These are phyloP conservation scores for Trichoderma pleuroti DNA, from an alignment of 2,329 filamentous ascomycete genomes.

Conservation along the genomic window DNA sequence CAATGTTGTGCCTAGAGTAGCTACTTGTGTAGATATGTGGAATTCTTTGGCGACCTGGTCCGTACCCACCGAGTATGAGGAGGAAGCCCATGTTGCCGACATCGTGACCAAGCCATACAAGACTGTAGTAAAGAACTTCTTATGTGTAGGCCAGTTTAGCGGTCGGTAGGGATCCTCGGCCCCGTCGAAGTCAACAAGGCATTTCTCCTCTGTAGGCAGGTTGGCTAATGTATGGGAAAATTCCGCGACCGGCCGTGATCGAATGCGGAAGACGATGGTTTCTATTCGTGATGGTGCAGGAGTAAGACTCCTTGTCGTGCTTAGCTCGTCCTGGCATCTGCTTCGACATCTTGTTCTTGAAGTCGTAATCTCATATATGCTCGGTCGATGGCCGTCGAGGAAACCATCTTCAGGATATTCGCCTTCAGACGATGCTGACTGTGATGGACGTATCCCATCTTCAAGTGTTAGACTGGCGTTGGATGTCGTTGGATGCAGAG, in stretches of 20 bases:
- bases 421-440: background rate
- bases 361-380: background rate
- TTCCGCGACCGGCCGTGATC: background rate
- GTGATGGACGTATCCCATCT: background rate
- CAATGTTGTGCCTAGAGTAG: constrained; percentile 45
- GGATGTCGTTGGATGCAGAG: background rate
- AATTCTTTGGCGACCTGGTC: constrained; percentile 48
- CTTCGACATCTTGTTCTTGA: background rate
- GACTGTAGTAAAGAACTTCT: constrained; percentile 65
- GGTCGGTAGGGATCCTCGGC: constrained; percentile 67
- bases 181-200: constrained; percentile 66
- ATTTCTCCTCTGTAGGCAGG: constrained; percentile 46
- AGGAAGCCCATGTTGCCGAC: constrained; percentile 51
- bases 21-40: constrained; percentile 40
- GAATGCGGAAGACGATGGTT: background rate
- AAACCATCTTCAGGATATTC: background rate
- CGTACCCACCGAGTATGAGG: constrained; percentile 57
- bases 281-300: background rate
- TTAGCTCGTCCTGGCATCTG: background rate
- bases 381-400: background rate
- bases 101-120: constrained; percentile 38
- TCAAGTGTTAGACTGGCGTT: background rate
- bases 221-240: background rate
- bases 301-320: background rate
- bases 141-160: constrained; percentile 66